phyloP scores from a whole-genome alignment of 2,329 filamentous ascomycete species.

The Arachnomyces sp. region DNA sequence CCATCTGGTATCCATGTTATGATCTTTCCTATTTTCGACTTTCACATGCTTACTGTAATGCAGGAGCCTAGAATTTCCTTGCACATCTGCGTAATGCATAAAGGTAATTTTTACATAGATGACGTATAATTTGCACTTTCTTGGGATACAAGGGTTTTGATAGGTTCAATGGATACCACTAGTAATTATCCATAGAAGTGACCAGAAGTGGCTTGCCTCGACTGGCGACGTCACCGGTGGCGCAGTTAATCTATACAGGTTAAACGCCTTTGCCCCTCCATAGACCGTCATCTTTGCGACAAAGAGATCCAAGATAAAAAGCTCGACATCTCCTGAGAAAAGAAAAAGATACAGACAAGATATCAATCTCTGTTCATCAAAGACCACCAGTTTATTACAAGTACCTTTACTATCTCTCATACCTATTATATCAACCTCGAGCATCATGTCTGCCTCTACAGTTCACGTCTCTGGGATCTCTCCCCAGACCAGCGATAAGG shows the following conservation, averaged over 20 bases:
- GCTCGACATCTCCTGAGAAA: background rate
- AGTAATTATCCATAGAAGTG: too few relatives aligned
- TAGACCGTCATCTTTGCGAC: too few relatives aligned
- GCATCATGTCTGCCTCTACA: slow-evolving; percentile 54
- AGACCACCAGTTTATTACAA: slow-evolving; percentile 1
- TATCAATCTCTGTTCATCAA: background rate
- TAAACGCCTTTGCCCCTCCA: slow-evolving; percentile 3
- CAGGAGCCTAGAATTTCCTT: too few relatives aligned
- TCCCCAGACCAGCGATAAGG: slow-evolving; percentile 71
- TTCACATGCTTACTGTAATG: too few relatives aligned
- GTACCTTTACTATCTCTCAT: slow-evolving; percentile 1
- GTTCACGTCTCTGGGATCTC: slow-evolving; percentile 90
- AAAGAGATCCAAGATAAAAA: slow-evolving; percentile 1
- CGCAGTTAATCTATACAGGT: slow-evolving; percentile 18
- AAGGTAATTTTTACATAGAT: too few relatives aligned
- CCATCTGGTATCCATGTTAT: too few relatives aligned
- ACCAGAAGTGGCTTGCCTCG: slow-evolving; percentile 20
- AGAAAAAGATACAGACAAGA: too few relatives aligned
- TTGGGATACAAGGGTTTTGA: too few relatives aligned
- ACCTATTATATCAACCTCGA: slow-evolving; percentile 4
- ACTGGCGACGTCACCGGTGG: slow-evolving; percentile 28
- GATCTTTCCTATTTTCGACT: too few relatives aligned
- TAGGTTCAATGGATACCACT: too few relatives aligned
- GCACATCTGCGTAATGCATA: too few relatives aligned
- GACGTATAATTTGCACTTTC: too few relatives aligned